Conservation (phyloP, 2,329 filamentous ascomycete species). For the Paracoccidioides brasiliensis region DNA sequence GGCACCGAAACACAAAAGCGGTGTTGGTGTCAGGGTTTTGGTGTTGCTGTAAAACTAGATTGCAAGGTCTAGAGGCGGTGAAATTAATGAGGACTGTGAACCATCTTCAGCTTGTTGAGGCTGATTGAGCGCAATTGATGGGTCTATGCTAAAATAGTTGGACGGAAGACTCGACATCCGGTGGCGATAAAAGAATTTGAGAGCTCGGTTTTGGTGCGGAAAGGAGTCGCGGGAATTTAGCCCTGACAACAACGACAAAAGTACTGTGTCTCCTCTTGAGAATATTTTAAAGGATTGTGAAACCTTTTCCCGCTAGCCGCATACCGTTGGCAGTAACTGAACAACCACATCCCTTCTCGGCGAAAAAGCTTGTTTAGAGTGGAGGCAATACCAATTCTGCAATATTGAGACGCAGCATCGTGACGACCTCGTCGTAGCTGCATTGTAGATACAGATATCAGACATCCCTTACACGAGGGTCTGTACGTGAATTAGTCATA, state of each 20-base stretch:
- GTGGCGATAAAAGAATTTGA: constrained; percentile 74
- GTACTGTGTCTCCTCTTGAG: constrained; percentile 39
- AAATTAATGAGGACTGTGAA: constrained; percentile 84
- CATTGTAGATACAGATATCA: constrained; percentile 43
- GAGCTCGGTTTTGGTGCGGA: constrained; percentile 69
- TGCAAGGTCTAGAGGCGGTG: constrained; percentile 76
- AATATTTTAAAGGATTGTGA: constrained; percentile 73
- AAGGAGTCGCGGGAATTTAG: constrained; percentile 58
- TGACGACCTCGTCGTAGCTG: constrained; percentile 53
- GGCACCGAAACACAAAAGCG: constrained; percentile 51
- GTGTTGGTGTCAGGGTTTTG: constrained; percentile 60
- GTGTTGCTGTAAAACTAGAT: constrained; percentile 46
- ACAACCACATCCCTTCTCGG: background rate
- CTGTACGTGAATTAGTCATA: constrained; percentile 44
- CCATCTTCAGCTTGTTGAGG: constrained; percentile 56
- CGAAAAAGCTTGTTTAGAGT: background rate
- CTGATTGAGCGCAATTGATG: constrained; percentile 72
- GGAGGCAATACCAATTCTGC: constrained; percentile 4
- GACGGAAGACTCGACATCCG: constrained; percentile 64
- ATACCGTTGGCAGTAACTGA: constrained; percentile 61
- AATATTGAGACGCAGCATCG: constrained; percentile 67
- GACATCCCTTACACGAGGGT: constrained; percentile 58
- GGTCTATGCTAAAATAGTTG: constrained; percentile 66
- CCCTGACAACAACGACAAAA: constrained; percentile 41
- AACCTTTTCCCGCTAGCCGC: constrained; percentile 58